phyloP scores from a whole-genome alignment of 306 rosid genomes.

The Citrullus colocynthis region DNA sequence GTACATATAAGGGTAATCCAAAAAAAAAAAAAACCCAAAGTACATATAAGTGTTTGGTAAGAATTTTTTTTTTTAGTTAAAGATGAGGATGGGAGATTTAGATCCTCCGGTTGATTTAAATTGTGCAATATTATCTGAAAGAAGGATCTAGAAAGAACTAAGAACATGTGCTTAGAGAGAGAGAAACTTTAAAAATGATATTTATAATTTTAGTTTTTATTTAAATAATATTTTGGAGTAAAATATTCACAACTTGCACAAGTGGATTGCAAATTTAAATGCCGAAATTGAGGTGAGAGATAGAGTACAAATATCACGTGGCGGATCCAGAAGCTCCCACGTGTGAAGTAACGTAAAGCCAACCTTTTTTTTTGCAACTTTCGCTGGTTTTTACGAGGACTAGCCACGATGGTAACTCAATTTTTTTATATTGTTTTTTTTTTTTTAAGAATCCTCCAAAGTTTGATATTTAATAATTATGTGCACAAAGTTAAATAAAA shows the following conservation, averaged over 20 bases:
- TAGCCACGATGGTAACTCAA: background rate
- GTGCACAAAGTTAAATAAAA: background rate
- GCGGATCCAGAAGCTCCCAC: background rate
- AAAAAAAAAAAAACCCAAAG: too few relatives aligned
- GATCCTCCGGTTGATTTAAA: too few relatives aligned
- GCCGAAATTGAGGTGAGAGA: background rate
- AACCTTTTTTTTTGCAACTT: background rate
- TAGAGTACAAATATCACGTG: background rate
- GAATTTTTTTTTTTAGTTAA: too few relatives aligned
- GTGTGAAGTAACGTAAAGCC: background rate
- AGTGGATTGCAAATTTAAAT: background rate
- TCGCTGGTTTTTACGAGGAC: background rate
- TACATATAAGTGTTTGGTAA: too few relatives aligned
- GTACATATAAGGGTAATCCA: too few relatives aligned
- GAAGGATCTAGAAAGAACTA: slow-evolving; percentile 6
- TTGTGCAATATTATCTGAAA: background rate
- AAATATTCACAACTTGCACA: slow-evolving; percentile 1
- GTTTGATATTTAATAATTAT: background rate
- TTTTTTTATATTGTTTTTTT: background rate
- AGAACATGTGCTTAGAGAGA: background rate
- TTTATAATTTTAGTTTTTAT: background rate
- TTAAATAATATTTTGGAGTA: background rate
- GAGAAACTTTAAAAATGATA: background rate
- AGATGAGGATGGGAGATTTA: too few relatives aligned
- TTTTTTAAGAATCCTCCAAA: background rate